Evolutionary conservation across 192 early-diverging fungal species (phyloP), one percentile per base, ranked within the genome.

Genomic region (Coemansia sp.): DNA sequence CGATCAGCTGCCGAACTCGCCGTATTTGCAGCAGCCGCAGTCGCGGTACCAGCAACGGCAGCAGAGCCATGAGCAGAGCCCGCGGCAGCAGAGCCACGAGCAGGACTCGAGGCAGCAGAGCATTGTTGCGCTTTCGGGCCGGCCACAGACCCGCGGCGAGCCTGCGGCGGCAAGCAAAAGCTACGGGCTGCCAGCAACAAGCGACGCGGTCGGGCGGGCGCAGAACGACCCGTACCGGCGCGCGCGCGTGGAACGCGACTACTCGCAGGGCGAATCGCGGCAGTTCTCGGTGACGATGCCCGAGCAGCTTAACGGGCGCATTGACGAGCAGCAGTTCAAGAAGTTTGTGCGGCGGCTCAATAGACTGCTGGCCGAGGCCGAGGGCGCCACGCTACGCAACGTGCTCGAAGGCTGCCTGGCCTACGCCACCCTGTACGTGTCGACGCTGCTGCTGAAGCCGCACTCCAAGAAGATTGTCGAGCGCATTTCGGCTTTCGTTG

Each of bases 371-470:
- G 60, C 66, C 12, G 71, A 74, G 28, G 80, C 80, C 18, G 80
- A 82, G 52, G 71, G 66, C 29, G 69, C 80, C 48, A 69, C 73
- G 18, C 46, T 73, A 29, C 71, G 73, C 50, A 77, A 77, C 48
- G 68, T 77, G 29, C 40, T 77, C 5, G 80, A 82, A 47, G 69
- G 74, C n/a, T 72, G 69, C 45, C 40, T 82, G 60, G 73, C 74
- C 28, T 82, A 56, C 59, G 71, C 71, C 9, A 82, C 80, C 28
- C 65, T 82, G 21, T 73, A 82, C 30, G 30, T 82, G n/a, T 82
- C 73, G 9, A 68, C 73, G n/a, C 70, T 82, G 45, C 24, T 82
- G 22, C 44, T 82, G 28, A 72, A 73, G 19, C 60, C 74, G 12
- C 71, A 77, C 30, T 73, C 63, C 38, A 60, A 64, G 8, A 63